Base-by-base conservation (phyloP, 148 eudicot species). In the Polygonum aviculare region DNA sequence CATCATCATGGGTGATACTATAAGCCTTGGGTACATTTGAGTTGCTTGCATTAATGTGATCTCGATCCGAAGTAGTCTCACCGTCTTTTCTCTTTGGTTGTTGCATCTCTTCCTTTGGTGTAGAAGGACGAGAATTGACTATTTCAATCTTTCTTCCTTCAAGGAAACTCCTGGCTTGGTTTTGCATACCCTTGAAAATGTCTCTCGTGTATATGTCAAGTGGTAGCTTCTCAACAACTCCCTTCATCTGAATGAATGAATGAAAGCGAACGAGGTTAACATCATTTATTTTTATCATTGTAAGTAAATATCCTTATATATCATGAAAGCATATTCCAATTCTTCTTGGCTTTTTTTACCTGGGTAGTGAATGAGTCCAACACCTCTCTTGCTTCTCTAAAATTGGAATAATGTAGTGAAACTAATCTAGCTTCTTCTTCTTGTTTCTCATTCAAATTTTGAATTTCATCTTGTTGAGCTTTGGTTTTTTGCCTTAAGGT, bases 161-260 rank as follows among this genome's bases (percentile, higher is more conserved):
- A 48, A 89, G 72, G 54, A 85, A 83, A 31, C 86, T 78, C 69
- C 82, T 83, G 57, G 80, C 81, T 83, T 91, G 88, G 63, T 75
- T 76, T 59, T 83, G 83, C 80, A 91, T 76, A 9, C 82, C 83
- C 79, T 81, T 83, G 50, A 91, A 78, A 51, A 77, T 77, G 52
- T 83, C 84, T 59, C 80, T 82, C 59, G 83, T 83, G 21, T 75
- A 72, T 45, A 80, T 55, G 76, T 88, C 92, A n/a, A 85, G 77
- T 31, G 96, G 88, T 48, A 88, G 47, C 77, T 85, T 87, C 74
- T 87, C 86, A 2, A 80, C 78, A 7, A 89, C 75, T 67, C 82
- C 93, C 76, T 87, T 88, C 78, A 91, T 65, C 96, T 91, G 78
- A 78, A 80, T 33, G 26, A 78, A 80, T 33, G 26, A 52, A 59